Conservation (phyloP, 208 protist species). For the Leishmania tarentolae region DNA sequence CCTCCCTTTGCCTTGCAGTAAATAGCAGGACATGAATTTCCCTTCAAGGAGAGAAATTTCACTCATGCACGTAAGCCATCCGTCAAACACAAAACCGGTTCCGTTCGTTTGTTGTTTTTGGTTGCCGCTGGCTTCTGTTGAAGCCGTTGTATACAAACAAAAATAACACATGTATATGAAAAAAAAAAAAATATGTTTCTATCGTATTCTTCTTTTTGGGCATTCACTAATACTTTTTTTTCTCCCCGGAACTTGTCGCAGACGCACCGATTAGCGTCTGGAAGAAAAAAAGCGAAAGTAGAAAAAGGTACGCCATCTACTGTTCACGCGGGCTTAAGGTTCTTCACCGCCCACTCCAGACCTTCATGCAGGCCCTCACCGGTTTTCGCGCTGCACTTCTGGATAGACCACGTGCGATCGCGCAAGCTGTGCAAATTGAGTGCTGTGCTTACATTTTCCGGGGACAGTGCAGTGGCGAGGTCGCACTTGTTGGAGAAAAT, state of each 20-base stretch:
- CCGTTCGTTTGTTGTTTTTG: not conserved
- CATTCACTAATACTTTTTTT: conserved; percentile 2
- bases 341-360: conserved; percentile 90
- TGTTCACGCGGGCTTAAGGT: conserved; percentile 49
- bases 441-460: conserved; percentile 83
- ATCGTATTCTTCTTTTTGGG: conserved; percentile 5
- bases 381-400: conserved; percentile 92
- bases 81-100: not conserved
- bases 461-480: conserved; percentile 87
- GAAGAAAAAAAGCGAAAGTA: conserved; percentile 26
- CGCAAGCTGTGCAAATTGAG: conserved; percentile 88
- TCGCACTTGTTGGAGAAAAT: conserved; percentile 99
- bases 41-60: not conserved
- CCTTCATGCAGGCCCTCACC: conserved; percentile 89
- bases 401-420: conserved; percentile 91
- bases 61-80: not conserved
- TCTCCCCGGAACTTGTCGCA: not conserved
- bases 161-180: conserved; percentile 14
- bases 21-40: not conserved
- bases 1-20: not conserved
- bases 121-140: not conserved
- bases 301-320: conserved; percentile 6
- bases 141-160: conserved; percentile 1
- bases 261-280: not conserved
- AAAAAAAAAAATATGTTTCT: conserved; percentile 11